These are phyloP conservation scores for Ascochyta lentis DNA, from an alignment of 2,329 filamentous ascomycete genomes.

Conservation along the genomic window DNA sequence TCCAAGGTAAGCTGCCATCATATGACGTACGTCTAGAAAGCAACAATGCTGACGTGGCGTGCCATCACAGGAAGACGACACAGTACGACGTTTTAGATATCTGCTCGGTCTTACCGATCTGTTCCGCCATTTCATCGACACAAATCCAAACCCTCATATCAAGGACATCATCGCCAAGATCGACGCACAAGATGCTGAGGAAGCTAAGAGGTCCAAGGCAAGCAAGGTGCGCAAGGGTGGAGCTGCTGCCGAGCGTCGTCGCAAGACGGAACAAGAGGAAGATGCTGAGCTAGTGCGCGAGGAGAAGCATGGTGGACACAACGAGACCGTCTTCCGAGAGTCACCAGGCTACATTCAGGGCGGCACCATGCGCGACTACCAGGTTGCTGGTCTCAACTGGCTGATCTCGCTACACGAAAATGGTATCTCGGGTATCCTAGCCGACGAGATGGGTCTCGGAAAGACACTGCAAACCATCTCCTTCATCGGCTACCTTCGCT, in stretches of 20 bases:
- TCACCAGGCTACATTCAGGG: slow-evolving; percentile 87
- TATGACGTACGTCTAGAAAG: neutral
- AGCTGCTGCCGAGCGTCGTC: slow-evolving; percentile 76
- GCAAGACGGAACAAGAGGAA: slow-evolving; percentile 96
- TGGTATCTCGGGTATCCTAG: slow-evolving; percentile 95
- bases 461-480: slow-evolving; percentile 98
- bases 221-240: slow-evolving; percentile 82
- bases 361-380: slow-evolving; percentile 93
- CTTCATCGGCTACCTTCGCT: slow-evolving; percentile 92
- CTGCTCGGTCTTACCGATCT: slow-evolving; percentile 93
- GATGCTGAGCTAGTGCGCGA: slow-evolving; percentile 87
- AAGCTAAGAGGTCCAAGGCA: slow-evolving; percentile 74
- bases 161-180: slow-evolving; percentile 94
- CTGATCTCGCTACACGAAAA: slow-evolving; percentile 97
- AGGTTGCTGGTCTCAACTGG: slow-evolving; percentile 95
- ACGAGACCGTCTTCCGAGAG: slow-evolving; percentile 84
- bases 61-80: slow-evolving; percentile 80
- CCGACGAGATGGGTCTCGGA: slow-evolving; percentile 98
- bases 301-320: slow-evolving; percentile 84
- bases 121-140: slow-evolving; percentile 98
- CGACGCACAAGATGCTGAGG: slow-evolving; percentile 84
- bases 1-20: slow-evolving; percentile 72
- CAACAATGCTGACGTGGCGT: slow-evolving; percentile 18
- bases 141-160: slow-evolving; percentile 93
- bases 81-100: slow-evolving; percentile 91